These are phyloP conservation scores for Groenewaldozyma sp. DNA, from an alignment of 1,139 yeast species.

Conservation along the genomic window DNA sequence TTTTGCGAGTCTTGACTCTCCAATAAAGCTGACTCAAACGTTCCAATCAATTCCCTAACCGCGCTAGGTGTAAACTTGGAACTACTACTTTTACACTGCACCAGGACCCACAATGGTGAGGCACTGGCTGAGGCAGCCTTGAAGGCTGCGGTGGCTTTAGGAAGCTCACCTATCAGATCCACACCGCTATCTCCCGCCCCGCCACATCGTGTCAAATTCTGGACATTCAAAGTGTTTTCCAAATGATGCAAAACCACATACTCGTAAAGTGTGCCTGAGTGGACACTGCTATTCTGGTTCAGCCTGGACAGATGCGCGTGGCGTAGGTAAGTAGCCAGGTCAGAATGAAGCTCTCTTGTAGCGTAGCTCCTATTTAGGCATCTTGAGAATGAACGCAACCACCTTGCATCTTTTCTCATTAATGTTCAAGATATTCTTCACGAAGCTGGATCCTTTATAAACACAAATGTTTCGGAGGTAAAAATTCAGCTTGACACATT, in stretches of 20 bases:
- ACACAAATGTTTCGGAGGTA: too few relatives aligned
- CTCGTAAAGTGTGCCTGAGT: slow-evolving; percentile 67
- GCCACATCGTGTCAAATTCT: slow-evolving; percentile 39
- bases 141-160: slow-evolving; percentile 13
- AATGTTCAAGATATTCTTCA: too few relatives aligned
- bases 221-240: slow-evolving; percentile 35
- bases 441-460: too few relatives aligned
- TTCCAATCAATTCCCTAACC: slow-evolving; percentile 5
- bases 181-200: slow-evolving; percentile 70
- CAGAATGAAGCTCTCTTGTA: slow-evolving; percentile 12
- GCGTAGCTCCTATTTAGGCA: too few relatives aligned
- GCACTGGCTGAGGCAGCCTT: slow-evolving; percentile 3
- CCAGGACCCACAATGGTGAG: slow-evolving; percentile 31
- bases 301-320: slow-evolving; percentile 25
- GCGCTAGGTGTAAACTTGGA: slow-evolving; percentile 2
- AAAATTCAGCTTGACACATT: too few relatives aligned
- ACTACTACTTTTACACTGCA: slow-evolving; percentile 45
- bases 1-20: neutral
- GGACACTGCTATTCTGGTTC: slow-evolving; percentile 21
- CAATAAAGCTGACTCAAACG: slow-evolving; percentile 1
- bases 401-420: too few relatives aligned
- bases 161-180: slow-evolving; percentile 37
- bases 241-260: slow-evolving; percentile 40
- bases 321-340: slow-evolving; percentile 26
- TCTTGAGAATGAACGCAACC: too few relatives aligned